Base-by-base conservation (phyloP, 2,329 filamentous ascomycete genomes). In the Arthroderma sp. region DNA sequence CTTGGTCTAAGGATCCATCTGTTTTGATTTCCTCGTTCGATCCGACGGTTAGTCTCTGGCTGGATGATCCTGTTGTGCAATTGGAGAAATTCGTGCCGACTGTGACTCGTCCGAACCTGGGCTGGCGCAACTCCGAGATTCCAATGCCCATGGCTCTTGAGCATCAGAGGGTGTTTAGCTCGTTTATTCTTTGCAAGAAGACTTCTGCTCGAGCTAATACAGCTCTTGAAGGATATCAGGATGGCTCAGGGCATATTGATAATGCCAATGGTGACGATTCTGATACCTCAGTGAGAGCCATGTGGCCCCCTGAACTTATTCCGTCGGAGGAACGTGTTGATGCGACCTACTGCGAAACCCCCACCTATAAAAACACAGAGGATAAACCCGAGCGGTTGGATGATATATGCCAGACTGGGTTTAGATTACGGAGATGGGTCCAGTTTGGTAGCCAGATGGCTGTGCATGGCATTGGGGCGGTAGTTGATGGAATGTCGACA, bases 261-360 rank as follows among this genome's bases (percentile, higher is more conserved):
- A 22, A 22, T 22, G 15, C 15, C 15, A 22, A 22, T 22, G 15
- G 15, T 22, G 15, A 22, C 3, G 15, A 22, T 49, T 51, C 56
- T 46, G 15, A 22, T 22, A 22, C 15, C 15, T 22, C 15, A 22
- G 15, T 22, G 50, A 3, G 72, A 66, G 46, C 70, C 65, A 29
- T 87, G 6, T 94, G 87, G 87, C 87, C 87, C 5, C 82, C 87
- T 0, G 68, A 73, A 0, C 73, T 69, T 0, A 74, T 94, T 8
- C 86, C 86, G 0, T 74, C 81, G 2, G 55, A 61, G 1, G 65
- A 77, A 22, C 78, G 78, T 27, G 71, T 76, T 4, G 68, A 73
- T 44, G 70, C 54, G 63, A 69, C 31, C 66, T 65, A 49, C 32
- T 22, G 15, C 15, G 15, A 22, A 22, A 9, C 32, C 11, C 8